phyloP scores from a whole-genome alignment of 2,329 filamentous ascomycete genomes.

The Drechslerella stenobrocha region DNA sequence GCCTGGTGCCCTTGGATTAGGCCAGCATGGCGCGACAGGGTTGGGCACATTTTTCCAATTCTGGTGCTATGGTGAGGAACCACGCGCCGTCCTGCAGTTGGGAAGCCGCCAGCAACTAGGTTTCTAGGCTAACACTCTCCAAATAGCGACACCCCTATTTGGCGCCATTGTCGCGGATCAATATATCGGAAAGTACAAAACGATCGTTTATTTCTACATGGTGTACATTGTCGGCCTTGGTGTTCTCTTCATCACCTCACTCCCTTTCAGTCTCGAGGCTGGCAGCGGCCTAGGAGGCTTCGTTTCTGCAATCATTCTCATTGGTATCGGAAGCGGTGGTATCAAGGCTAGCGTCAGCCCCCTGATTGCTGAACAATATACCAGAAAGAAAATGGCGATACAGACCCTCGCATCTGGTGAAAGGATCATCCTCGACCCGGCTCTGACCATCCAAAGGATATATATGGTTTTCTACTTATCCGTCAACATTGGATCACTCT shows the following conservation, averaged over 20 bases:
- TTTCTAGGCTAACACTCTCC: constrained; percentile 62
- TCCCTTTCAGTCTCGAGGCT: constrained; percentile 60
- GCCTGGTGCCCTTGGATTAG: constrained; percentile 62
- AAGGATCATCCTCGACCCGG: constrained; percentile 68
- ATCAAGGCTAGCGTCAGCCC: constrained; percentile 69
- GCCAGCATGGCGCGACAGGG: constrained; percentile 62
- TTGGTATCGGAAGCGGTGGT: constrained; percentile 69
- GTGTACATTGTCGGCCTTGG: constrained; percentile 65
- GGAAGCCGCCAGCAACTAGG: constrained; percentile 61
- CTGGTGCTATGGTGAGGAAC: constrained; percentile 59
- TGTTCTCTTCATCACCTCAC: constrained; percentile 62
- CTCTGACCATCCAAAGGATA: constrained; percentile 68
- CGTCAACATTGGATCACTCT: constrained; percentile 74
- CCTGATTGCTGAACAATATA: constrained; percentile 69
- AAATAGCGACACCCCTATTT: constrained; percentile 63
- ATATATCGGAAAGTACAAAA: constrained; percentile 66
- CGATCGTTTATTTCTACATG: constrained; percentile 62
- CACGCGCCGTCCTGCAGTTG: constrained; percentile 60
- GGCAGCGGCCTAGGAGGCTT: constrained; percentile 63
- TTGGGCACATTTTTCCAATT: constrained; percentile 64
- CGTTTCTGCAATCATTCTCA: constrained; percentile 63
- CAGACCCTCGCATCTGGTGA: constrained; percentile 60
- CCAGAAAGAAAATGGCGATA: constrained; percentile 62
- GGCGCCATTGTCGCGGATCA: constrained; percentile 64
- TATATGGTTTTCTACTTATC: constrained; percentile 76